A percentile compares a stretch with the other conserved stretches of the same genome.
Evolutionary conservation across 2,329 filamentous ascomycete genomes (phyloP).

Genomic region (Corinectria fuckeliana): DNA sequence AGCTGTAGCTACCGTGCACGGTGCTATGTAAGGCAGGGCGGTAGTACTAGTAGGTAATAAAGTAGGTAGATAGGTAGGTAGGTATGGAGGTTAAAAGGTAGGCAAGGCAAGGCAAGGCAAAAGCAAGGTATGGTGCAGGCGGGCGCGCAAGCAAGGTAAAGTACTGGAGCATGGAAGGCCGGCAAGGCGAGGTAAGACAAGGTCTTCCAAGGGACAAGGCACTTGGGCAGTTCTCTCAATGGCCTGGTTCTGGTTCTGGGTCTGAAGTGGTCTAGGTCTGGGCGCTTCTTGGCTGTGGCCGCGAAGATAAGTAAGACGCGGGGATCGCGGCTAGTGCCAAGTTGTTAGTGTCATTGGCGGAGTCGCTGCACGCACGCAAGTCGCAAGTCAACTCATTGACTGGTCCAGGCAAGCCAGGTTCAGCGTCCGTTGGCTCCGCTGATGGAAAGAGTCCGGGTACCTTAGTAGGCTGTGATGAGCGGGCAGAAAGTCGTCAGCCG

Average conservation of each 20-base stretch:
- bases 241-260: neutral
- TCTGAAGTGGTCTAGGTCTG: slow-evolving; percentile 4
- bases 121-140: neutral
- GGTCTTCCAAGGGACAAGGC: neutral
- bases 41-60: neutral
- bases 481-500: neutral
- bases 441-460: neutral
- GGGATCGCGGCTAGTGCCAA: slow-evolving; percentile 36
- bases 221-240: neutral
- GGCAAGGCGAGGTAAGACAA: neutral
- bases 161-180: slow-evolving; percentile 5
- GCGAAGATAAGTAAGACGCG: slow-evolving; percentile 35
- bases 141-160: slow-evolving; percentile 18
- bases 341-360: slow-evolving; percentile 36
- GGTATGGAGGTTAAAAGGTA: neutral
- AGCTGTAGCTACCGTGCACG: neutral
- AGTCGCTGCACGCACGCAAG: slow-evolving; percentile 29
- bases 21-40: neutral
- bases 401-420: slow-evolving; percentile 9
- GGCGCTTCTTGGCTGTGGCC: slow-evolving; percentile 7
- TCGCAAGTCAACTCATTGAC: slow-evolving; percentile 15
- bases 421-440: slow-evolving; percentile 18
- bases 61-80: neutral
- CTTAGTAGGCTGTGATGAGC: neutral
- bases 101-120: neutral